A percentile compares a stretch with the other conserved stretches of the same genome.
phyloP scores from a whole-genome alignment of 2,329 filamentous ascomycete genomes.

The Pezicula rhizophila region DNA sequence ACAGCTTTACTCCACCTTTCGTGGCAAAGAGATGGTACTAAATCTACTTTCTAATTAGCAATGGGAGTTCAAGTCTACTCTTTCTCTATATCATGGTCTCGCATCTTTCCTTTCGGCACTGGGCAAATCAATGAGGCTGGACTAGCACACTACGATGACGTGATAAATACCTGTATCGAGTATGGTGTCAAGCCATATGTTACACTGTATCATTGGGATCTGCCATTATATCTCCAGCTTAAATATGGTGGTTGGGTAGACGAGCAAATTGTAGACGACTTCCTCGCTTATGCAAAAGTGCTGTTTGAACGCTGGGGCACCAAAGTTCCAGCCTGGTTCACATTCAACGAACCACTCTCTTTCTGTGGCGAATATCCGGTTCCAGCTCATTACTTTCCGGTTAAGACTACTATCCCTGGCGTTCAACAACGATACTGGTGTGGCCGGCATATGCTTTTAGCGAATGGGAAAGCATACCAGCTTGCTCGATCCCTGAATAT shows the following conservation, averaged over 20 bases:
- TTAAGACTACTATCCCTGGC: conserved; percentile 26
- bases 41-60: conserved; percentile 42
- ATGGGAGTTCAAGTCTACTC: conserved; percentile 44
- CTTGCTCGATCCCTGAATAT: conserved; percentile 48
- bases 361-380: conserved; percentile 15
- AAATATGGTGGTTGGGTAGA: conserved; percentile 36
- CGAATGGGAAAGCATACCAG: conserved; percentile 41
- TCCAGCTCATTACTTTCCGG: conserved; percentile 30
- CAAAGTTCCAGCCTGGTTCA: conserved; percentile 43
- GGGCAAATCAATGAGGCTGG: conserved; percentile 43
- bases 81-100: conserved; percentile 44
- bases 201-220: conserved; percentile 37
- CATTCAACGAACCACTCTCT: conserved; percentile 42
- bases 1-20: conserved; percentile 5
- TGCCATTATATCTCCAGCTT: conserved; percentile 26
- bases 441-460: conserved; percentile 38
- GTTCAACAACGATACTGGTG: conserved; percentile 34
- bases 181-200: conserved; percentile 42
- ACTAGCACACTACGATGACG: conserved; percentile 44
- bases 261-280: conserved; percentile 40
- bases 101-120: conserved; percentile 42
- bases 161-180: conserved; percentile 41
- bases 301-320: conserved; percentile 43
- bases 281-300: conserved; percentile 44
- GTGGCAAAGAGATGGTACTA: conserved; percentile 21